phyloP scores from a whole-genome alignment of 2,329 filamentous ascomycete genomes.

The Pyricularia sp. region DNA sequence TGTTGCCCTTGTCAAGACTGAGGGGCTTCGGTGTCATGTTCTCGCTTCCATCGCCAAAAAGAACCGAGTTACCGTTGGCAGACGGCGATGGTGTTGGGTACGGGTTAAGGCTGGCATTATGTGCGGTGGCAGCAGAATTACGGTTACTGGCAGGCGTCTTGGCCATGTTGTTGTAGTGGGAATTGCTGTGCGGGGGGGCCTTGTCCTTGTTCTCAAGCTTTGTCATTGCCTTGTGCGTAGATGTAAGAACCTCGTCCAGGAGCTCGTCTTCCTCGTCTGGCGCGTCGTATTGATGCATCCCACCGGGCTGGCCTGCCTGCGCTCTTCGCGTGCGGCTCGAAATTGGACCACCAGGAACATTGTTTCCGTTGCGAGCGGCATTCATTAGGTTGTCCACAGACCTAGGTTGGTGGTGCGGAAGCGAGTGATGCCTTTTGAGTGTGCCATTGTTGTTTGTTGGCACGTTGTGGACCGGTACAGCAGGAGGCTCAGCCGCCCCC shows the following conservation, averaged over 20 bases:
- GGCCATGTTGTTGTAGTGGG: constrained; percentile 12
- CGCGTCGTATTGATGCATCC: constrained; percentile 80
- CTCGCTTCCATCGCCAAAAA: constrained; percentile 55
- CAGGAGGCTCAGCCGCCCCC: constrained; percentile 29
- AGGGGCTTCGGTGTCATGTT: constrained; percentile 60
- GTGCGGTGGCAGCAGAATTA: constrained; percentile 50
- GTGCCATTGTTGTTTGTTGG: constrained; percentile 34
- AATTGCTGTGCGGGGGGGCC: constrained; percentile 14
- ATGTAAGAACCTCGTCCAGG: constrained; percentile 76
- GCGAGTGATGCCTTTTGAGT: constrained; percentile 56
- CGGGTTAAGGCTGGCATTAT: constrained; percentile 39
- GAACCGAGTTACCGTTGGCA: constrained; percentile 67
- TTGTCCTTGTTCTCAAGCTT: constrained; percentile 49
- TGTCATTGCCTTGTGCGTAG: constrained; percentile 66
- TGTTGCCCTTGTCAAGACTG: constrained; percentile 46
- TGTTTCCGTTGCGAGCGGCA: constrained; percentile 31
- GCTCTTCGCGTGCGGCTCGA: constrained; percentile 75
- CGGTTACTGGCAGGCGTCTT: background rate
- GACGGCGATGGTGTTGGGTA: constrained; percentile 66
- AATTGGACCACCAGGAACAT: constrained; percentile 44
- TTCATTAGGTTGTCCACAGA: constrained; percentile 54
- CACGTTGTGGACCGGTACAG: constrained; percentile 45
- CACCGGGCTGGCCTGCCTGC: constrained; percentile 52
- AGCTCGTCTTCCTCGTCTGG: constrained; percentile 96
- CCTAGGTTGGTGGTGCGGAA: constrained; percentile 52